Conservation (phyloP, 345 rosid genomes). For the Gossypium stocksii region DNA sequence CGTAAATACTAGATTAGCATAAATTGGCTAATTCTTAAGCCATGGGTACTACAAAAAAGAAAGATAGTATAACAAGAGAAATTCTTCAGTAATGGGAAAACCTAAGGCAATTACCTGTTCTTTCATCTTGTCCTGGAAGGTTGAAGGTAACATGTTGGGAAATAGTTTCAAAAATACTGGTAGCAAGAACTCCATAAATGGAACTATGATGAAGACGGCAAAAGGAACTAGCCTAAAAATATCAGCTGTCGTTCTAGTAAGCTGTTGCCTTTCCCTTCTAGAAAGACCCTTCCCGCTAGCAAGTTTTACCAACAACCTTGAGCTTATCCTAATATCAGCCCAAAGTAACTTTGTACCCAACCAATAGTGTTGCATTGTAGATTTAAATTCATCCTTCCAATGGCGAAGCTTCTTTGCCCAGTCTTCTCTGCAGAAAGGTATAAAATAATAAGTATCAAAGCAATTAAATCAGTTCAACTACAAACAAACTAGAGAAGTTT, state of each 20-base stretch:
- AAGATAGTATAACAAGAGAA: neutral
- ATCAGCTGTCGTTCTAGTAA: slow-evolving; percentile 80
- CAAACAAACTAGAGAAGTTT: slow-evolving; percentile 19
- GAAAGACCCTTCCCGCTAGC: slow-evolving; percentile 90
- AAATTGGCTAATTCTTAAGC: neutral
- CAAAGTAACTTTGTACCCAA: slow-evolving; percentile 84
- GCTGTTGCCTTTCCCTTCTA: slow-evolving; percentile 79
- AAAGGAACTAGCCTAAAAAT: slow-evolving; percentile 78
- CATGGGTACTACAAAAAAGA: neutral
- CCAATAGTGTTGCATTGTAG: slow-evolving; percentile 92
- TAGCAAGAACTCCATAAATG: slow-evolving; percentile 95
- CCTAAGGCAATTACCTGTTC: slow-evolving; percentile 62
- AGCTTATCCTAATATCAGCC: slow-evolving; percentile 89
- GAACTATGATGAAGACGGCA: slow-evolving; percentile 89
- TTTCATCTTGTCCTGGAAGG: slow-evolving; percentile 98
- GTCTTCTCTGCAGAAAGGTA: slow-evolving; percentile 62
- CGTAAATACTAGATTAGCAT: neutral
- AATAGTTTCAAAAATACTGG: slow-evolving; percentile 83
- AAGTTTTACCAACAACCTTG: slow-evolving; percentile 77
- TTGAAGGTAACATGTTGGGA: slow-evolving; percentile 97
- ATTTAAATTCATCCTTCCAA: slow-evolving; percentile 88
- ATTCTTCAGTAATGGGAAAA: neutral
- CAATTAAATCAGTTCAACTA: slow-evolving; percentile 10
- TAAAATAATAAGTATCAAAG: slow-evolving; percentile 16
- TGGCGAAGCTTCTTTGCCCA: slow-evolving; percentile 85